phyloP scores from a whole-genome alignment of 495 filamentous ascomycete species.

The Trichoderma orchidacearum region DNA sequence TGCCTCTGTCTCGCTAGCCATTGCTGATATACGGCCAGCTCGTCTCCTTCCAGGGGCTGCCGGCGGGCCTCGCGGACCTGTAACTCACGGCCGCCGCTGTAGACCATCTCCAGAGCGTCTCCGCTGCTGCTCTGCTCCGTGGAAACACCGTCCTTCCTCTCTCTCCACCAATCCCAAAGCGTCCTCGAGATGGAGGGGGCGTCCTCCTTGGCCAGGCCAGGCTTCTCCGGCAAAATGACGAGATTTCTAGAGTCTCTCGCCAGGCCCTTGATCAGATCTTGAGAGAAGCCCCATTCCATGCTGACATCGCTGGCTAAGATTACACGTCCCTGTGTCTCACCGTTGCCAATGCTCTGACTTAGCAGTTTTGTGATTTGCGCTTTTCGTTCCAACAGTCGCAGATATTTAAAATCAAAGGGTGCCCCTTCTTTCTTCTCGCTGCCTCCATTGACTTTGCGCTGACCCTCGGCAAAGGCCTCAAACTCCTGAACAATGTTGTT shows the following conservation, averaged over 20 bases:
- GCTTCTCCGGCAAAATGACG: slow-evolving; percentile 68
- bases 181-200: slow-evolving; percentile 37
- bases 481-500: slow-evolving; percentile 84
- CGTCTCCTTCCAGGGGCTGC: slow-evolving; percentile 53
- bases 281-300: slow-evolving; percentile 91
- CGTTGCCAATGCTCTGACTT: slow-evolving; percentile 17
- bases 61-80: slow-evolving; percentile 44
- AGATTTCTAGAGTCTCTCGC: slow-evolving; percentile 66
- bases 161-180: slow-evolving; percentile 64
- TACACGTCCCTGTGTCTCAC: slow-evolving; percentile 44
- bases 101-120: slow-evolving; percentile 49
- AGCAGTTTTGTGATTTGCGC: slow-evolving; percentile 57
- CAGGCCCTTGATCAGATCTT: slow-evolving; percentile 62
- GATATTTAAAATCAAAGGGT: slow-evolving; percentile 82
- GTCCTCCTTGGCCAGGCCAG: slow-evolving; percentile 18
- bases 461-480: slow-evolving; percentile 52
- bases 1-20: slow-evolving; percentile 74
- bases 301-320: slow-evolving; percentile 85
- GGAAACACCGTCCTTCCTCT: slow-evolving; percentile 48
- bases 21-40: slow-evolving; percentile 73
- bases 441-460: slow-evolving; percentile 29
- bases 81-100: slow-evolving; percentile 48
- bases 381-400: slow-evolving; percentile 66
- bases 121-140: slow-evolving; percentile 42
- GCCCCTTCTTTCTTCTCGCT: slow-evolving; percentile 37